phyloP scores from a whole-genome alignment of 257 asterid genomes.

The Nyctanthes arbortristis region DNA sequence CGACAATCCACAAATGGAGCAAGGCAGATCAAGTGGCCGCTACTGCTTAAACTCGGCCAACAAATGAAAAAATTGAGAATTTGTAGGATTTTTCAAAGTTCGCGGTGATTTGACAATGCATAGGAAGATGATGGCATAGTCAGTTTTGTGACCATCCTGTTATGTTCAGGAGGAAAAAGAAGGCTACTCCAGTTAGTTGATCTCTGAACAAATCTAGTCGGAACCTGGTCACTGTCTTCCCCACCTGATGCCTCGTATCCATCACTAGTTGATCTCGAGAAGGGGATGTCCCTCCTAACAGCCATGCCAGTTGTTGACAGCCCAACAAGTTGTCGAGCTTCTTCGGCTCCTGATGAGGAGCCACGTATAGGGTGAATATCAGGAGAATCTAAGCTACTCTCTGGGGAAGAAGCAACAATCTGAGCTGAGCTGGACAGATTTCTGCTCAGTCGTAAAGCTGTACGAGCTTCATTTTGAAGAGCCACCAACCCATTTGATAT shows the following conservation, averaged over 20 bases:
- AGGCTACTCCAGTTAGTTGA: slow-evolving; percentile 72
- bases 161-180: slow-evolving; percentile 66
- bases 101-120: slow-evolving; percentile 41
- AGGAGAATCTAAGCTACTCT: slow-evolving; percentile 87
- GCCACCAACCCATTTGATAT: slow-evolving; percentile 62
- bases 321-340: slow-evolving; percentile 49
- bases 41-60: slow-evolving; percentile 26
- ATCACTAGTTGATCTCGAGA: slow-evolving; percentile 87
- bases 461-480: slow-evolving; percentile 71
- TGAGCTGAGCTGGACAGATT: slow-evolving; percentile 42
- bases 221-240: slow-evolving; percentile 88
- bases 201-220: slow-evolving; percentile 56
- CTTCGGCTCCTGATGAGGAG: slow-evolving; percentile 67
- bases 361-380: slow-evolving; percentile 68
- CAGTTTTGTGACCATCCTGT: slow-evolving; percentile 35
- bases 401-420: slow-evolving; percentile 73
- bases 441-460: slow-evolving; percentile 44
- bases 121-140: slow-evolving; percentile 53
- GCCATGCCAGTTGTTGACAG: slow-evolving; percentile 28
- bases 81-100: slow-evolving; percentile 33
- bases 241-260: slow-evolving; percentile 99
- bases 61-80: slow-evolving; percentile 48
- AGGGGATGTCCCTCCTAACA: slow-evolving; percentile 46
- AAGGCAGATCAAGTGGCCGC: not conserved
- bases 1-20: slow-evolving; percentile 10